A percentile compares a stretch with the other conserved stretches of the same genome.
phyloP scores from a whole-genome alignment of 257 asterid species.

The Rhazya stricta region DNA sequence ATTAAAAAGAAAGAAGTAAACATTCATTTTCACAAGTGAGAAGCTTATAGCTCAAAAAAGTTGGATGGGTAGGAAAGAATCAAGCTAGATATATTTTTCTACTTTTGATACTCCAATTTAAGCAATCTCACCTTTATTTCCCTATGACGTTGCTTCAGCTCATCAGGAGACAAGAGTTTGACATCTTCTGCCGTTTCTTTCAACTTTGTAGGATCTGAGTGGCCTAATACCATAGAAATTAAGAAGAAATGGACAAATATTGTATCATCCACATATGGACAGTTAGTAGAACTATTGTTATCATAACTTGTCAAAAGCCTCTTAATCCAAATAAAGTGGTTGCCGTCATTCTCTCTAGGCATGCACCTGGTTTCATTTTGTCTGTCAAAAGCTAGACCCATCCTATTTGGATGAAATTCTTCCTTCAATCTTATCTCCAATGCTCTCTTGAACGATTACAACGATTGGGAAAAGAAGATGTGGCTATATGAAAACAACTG shows the following conservation, averaged over 20 bases:
- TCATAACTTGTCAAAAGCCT: neutral
- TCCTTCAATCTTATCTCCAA: neutral
- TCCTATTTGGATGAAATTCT: neutral
- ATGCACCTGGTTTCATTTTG: neutral
- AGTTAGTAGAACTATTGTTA: neutral
- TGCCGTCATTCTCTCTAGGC: neutral
- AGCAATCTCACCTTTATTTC: conserved; percentile 54
- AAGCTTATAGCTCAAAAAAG: neutral
- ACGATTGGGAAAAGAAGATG: too few species aligned
- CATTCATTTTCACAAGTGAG: neutral
- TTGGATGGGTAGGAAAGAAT: neutral
- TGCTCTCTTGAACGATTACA: neutral
- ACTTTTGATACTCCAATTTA: conserved; percentile 7
- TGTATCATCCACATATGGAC: neutral
- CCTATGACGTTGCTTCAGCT: conserved; percentile 55
- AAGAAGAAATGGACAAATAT: conserved; percentile 11
- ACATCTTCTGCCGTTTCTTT: conserved; percentile 49
- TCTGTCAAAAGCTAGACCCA: neutral
- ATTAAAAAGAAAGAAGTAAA: neutral
- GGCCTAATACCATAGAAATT: conserved; percentile 38
- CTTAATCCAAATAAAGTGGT: neutral
- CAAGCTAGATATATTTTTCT: neutral
- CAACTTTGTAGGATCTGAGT: conserved; percentile 74
- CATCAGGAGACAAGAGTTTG: conserved; percentile 61
- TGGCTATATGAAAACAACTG: neutral